Conservation (phyloP, 2,329 filamentous ascomycete genomes). For the Ambrosiella cleistominuta region DNA sequence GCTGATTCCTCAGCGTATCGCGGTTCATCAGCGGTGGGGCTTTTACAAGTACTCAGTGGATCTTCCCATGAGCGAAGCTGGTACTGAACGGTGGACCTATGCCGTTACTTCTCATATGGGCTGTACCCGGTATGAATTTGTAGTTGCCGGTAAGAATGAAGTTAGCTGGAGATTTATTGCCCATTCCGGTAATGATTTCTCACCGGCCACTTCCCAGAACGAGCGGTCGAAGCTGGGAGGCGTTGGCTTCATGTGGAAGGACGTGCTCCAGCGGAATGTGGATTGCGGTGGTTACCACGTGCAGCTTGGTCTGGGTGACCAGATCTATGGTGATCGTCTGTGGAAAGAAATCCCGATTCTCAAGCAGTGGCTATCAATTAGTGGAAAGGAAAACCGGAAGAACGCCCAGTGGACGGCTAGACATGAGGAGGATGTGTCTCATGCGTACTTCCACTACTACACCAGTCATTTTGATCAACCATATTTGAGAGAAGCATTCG, state of each 20-base stretch:
- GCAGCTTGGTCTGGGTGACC: constrained; percentile 78
- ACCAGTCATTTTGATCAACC: constrained; percentile 97
- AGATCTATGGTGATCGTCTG: constrained; percentile 85
- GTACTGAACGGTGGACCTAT: constrained; percentile 84
- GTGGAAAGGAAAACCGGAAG: constrained; percentile 82
- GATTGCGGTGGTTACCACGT: constrained; percentile 93
- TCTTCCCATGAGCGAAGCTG: constrained; percentile 69
- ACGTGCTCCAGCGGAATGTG: constrained; percentile 90
- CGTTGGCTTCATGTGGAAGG: constrained; percentile 95
- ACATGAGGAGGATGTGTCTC: constrained; percentile 85
- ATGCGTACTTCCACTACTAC: constrained; percentile 98
- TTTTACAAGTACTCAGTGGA: constrained; percentile 94
- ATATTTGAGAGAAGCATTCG: constrained; percentile 83
- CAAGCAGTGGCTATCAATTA: constrained; percentile 88
- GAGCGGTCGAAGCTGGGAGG: constrained; percentile 77
- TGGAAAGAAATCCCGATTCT: constrained; percentile 92
- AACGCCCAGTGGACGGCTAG: constrained; percentile 82
- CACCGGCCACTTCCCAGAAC: constrained; percentile 66
- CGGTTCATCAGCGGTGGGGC: constrained; percentile 79
- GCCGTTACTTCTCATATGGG: constrained; percentile 92
- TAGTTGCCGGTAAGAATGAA: constrained; percentile 79
- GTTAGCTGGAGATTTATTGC: constrained; percentile 90
- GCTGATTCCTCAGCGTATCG: constrained; percentile 64
- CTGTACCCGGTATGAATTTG: constrained; percentile 95
- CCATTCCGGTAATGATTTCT: constrained; percentile 92